These are phyloP conservation scores for Fusarium aywerte DNA, from an alignment of 2,329 filamentous ascomycete species.

Conservation along the genomic window DNA sequence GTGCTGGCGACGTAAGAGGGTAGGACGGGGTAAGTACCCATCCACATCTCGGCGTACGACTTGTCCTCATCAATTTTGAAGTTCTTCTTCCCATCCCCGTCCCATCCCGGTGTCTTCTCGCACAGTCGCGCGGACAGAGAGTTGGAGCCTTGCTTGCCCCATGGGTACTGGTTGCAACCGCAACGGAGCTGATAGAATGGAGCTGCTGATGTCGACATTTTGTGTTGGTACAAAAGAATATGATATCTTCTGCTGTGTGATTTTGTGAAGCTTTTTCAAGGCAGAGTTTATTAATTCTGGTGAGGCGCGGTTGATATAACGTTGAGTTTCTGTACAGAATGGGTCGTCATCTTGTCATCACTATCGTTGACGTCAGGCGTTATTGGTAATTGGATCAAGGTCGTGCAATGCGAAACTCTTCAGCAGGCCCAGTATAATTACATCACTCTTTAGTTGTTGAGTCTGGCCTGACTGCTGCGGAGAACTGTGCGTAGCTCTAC, in stretches of 20 bases:
- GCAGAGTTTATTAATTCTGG: not conserved
- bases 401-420: not conserved
- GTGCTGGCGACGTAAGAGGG: conserved; percentile 72
- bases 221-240: not conserved
- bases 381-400: conserved; percentile 15
- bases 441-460: conserved; percentile 16
- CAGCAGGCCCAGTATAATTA: conserved; percentile 31
- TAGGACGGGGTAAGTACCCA: conserved; percentile 78
- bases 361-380: conserved; percentile 40
- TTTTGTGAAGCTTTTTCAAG: too few species aligned
- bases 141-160: conserved; percentile 74
- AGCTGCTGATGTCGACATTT: conserved; percentile 39
- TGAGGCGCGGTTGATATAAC: not conserved
- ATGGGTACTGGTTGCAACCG: conserved; percentile 70
- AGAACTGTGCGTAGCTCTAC: too few species aligned
- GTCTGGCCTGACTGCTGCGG: too few species aligned
- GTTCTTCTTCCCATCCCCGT: conserved; percentile 45
- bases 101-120: conserved; percentile 67
- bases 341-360: conserved; percentile 41
- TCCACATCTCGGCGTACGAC: conserved; percentile 76
- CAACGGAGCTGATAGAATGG: conserved; percentile 59
- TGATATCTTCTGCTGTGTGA: not conserved
- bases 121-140: conserved; percentile 75
- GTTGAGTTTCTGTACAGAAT: not conserved
- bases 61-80: conserved; percentile 73